Evolutionary conservation across 1,284 basidiomycete species (phyloP).

Genomic region (Vanrija sp.): DNA sequence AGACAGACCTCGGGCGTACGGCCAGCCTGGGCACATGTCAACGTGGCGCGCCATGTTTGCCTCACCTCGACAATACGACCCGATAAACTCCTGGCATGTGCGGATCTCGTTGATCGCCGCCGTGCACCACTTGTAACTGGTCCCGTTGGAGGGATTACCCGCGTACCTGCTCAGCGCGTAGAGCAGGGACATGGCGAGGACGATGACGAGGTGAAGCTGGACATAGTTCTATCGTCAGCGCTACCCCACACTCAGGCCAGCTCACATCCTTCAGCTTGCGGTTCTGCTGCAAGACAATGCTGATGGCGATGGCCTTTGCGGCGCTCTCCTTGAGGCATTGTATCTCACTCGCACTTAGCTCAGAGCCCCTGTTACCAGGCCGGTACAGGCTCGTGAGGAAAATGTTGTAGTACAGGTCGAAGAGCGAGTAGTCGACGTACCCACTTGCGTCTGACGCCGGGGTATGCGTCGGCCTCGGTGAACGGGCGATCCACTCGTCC

Average conservation of each 20-base stretch:
- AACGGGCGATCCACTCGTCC: slow-evolving; percentile 7
- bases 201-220: slow-evolving; percentile 6
- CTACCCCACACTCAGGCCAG: too few species aligned
- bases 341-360: too few species aligned
- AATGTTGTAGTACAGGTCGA: slow-evolving; percentile 12
- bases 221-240: not conserved
- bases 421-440: not conserved
- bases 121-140: not conserved
- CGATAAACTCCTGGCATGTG: not conserved
- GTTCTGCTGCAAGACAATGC: slow-evolving; percentile 1
- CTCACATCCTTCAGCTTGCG: slow-evolving; percentile 1
- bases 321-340: slow-evolving; percentile 3
- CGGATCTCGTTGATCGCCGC: not conserved
- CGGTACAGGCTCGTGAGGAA: slow-evolving; percentile 5
- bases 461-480: not conserved
- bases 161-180: slow-evolving; percentile 3
- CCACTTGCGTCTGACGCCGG: not conserved
- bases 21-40: not conserved
- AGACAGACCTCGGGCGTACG: not conserved
- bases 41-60: too few species aligned
- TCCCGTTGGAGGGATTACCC: not conserved
- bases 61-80: not conserved
- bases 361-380: not conserved
- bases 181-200: slow-evolving; percentile 6
- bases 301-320: not conserved